phyloP scores from a whole-genome alignment of 2,329 filamentous ascomycete species.

The Fusarium abutilonis region DNA sequence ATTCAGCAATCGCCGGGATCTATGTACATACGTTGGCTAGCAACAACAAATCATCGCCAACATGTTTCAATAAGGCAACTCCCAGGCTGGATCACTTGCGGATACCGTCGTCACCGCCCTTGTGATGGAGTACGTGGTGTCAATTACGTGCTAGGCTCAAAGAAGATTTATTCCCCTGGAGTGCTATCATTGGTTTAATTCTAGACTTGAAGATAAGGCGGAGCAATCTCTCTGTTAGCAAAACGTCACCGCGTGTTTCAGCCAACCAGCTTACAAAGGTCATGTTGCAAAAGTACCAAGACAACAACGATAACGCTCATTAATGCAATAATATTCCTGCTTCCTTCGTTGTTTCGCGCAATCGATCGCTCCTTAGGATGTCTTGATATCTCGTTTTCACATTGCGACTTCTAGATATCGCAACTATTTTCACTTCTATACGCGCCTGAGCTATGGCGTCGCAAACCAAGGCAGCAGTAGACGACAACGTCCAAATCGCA shows the following conservation, averaged over 20 bases:
- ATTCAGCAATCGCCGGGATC: background rate
- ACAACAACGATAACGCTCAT: slow-evolving; percentile 14
- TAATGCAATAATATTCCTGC: slow-evolving; percentile 1
- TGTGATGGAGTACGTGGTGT: slow-evolving; percentile 16
- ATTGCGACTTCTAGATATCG: background rate
- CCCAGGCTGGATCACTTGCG: too few species aligned
- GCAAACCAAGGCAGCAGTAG: background rate
- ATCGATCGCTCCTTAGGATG: slow-evolving; percentile 13
- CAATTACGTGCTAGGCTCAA: slow-evolving; percentile 23
- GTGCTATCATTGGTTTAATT: background rate
- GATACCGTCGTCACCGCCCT: slow-evolving; percentile 18
- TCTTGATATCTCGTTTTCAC: background rate
- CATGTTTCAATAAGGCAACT: background rate
- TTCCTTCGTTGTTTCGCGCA: background rate
- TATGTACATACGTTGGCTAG: background rate
- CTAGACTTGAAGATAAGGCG: slow-evolving; percentile 9
- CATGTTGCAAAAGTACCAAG: slow-evolving; percentile 31
- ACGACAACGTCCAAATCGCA: background rate
- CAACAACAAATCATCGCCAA: background rate
- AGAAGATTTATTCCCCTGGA: background rate
- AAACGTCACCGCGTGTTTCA: slow-evolving; percentile 20
- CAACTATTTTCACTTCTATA: background rate
- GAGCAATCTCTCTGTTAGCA: slow-evolving; percentile 15
- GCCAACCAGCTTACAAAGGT: slow-evolving; percentile 12
- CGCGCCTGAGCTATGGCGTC: slow-evolving; percentile 7